phyloP scores from a whole-genome alignment of 495 filamentous ascomycete species.

The Aspergillus sclerotiicarbonarius region DNA sequence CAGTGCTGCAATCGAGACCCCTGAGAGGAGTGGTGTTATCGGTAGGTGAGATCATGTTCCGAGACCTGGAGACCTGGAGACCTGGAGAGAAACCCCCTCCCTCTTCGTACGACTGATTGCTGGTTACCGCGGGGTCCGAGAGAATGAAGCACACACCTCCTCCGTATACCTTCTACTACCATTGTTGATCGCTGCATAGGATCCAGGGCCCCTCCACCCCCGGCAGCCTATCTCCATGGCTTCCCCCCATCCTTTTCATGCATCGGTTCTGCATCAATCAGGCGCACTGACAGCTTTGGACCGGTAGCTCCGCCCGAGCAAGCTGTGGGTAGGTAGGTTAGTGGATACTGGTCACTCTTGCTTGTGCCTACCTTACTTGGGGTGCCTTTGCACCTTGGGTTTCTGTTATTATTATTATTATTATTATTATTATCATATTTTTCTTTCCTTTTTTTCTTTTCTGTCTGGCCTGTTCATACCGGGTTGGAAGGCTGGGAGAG shows the following conservation, averaged over 20 bases:
- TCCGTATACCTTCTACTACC: background rate
- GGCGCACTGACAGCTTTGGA: constrained; percentile 18
- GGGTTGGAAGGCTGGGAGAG: background rate
- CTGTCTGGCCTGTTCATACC: background rate
- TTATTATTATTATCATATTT: background rate
- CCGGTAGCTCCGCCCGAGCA: constrained; percentile 9
- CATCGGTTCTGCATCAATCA: constrained; percentile 13
- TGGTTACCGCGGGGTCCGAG: background rate
- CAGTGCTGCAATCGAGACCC: background rate
- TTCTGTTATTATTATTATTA: background rate
- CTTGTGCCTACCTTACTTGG: background rate
- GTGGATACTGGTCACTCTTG: background rate
- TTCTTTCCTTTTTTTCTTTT: background rate
- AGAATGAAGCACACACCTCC: background rate
- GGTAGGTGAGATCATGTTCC: too few species aligned
- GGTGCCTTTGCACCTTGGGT: background rate
- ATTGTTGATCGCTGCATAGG: constrained; percentile 8
- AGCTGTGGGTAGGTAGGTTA: background rate
- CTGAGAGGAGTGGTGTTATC: background rate
- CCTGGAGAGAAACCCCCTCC: too few species aligned
- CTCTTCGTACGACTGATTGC: background rate
- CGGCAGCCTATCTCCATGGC: constrained; percentile 12
- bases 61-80: too few species aligned
- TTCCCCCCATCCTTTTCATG: constrained; percentile 14
- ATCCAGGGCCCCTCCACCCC: constrained; percentile 16